These are phyloP conservation scores for Sergeia podlipaevii DNA, from an alignment of 208 protist genomes.

Conservation along the genomic window DNA sequence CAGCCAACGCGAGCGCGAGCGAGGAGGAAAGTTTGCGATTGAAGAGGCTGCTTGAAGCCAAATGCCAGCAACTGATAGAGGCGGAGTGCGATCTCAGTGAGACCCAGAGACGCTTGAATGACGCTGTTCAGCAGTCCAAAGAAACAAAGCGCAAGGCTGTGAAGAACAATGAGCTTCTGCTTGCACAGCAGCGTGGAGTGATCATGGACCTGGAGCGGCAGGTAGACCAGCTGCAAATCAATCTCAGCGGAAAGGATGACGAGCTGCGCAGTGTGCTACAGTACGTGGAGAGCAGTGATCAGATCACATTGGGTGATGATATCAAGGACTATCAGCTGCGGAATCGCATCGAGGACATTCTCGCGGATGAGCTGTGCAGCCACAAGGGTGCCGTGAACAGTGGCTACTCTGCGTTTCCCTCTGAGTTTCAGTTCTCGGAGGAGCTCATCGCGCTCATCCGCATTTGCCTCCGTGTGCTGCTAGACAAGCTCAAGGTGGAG, in stretches of 20 bases:
- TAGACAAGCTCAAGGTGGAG: slow-evolving; percentile 73
- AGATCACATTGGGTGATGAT: slow-evolving; percentile 14
- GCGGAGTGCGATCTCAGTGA: slow-evolving; percentile 30
- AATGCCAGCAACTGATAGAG: slow-evolving; percentile 27
- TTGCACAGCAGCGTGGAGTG: slow-evolving; percentile 37
- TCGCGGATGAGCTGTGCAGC: slow-evolving; percentile 30
- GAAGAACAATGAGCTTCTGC: slow-evolving; percentile 43
- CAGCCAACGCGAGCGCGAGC: slow-evolving; percentile 12
- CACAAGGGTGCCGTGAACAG: slow-evolving; percentile 28
- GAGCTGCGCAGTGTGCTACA: slow-evolving; percentile 37
- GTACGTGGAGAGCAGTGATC: slow-evolving; percentile 38
- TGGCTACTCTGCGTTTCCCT: slow-evolving; percentile 49
- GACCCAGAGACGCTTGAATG: slow-evolving; percentile 23
- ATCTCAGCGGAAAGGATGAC: slow-evolving; percentile 39
- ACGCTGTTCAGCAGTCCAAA: slow-evolving; percentile 24
- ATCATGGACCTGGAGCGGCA: slow-evolving; percentile 38
- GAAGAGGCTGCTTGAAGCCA: slow-evolving; percentile 28
- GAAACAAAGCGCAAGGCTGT: slow-evolving; percentile 32
- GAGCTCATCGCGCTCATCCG: slow-evolving; percentile 64
- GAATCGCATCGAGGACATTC: slow-evolving; percentile 52
- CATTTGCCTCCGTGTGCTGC: slow-evolving; percentile 54
- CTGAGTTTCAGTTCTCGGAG: slow-evolving; percentile 59
- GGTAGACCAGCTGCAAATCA: slow-evolving; percentile 22
- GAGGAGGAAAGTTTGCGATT: slow-evolving; percentile 37
- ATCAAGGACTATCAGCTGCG: slow-evolving; percentile 33